These are phyloP conservation scores for Verbena officinalis DNA, from an alignment of 257 asterid species.

Conservation along the genomic window DNA sequence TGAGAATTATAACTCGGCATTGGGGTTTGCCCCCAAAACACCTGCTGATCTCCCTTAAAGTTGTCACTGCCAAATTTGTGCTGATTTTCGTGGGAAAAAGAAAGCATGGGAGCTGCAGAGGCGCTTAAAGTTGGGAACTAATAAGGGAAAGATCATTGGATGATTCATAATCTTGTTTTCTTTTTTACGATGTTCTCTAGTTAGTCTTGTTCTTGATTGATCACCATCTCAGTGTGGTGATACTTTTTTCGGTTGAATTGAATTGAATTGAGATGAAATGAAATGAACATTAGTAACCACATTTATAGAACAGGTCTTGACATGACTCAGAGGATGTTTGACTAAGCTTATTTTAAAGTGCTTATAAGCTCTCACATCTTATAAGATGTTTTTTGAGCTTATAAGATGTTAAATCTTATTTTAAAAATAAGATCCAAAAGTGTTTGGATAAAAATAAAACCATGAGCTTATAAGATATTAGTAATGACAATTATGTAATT, in stretches of 20 bases:
- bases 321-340: no score
- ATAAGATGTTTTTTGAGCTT: no score
- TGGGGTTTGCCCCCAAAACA: slow-evolving; percentile 21
- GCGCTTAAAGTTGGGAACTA: slow-evolving; percentile 24
- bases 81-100: slow-evolving; percentile 23
- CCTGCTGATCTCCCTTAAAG: slow-evolving; percentile 27
- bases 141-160: slow-evolving; percentile 26
- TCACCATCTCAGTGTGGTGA: slow-evolving; percentile 32
- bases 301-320: background rate
- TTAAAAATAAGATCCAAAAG: no score
- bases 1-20: slow-evolving; percentile 26
- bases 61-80: slow-evolving; percentile 26
- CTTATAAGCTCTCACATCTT: no score
- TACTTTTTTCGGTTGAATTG: slow-evolving; percentile 10
- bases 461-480: no score
- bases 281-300: background rate
- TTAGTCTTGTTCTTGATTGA: slow-evolving; percentile 26
- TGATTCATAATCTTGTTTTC: slow-evolving; percentile 22
- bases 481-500: no score
- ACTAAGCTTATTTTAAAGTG: no score
- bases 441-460: no score
- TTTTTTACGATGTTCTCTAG: background rate
- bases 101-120: slow-evolving; percentile 22
- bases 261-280: slow-evolving; percentile 10
- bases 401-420: no score